Conservation (phyloP, 345 rosid genomes). For the Nasturtium officinale region DNA sequence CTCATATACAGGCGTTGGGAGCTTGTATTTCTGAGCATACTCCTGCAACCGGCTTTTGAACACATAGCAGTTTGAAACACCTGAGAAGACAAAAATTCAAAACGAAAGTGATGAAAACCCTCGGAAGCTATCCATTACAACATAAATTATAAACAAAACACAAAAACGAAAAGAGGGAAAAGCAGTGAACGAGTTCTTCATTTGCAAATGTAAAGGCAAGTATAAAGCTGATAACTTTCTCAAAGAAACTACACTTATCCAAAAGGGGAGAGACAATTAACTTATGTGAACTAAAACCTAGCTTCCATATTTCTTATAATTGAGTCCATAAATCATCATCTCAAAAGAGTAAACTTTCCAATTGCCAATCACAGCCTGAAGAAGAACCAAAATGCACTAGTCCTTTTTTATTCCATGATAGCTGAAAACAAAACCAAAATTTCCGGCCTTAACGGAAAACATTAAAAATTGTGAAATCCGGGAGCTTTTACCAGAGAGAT, state of each 20-base stretch:
- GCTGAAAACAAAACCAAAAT: conserved; percentile 12
- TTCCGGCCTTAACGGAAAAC: background rate
- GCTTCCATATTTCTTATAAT: background rate
- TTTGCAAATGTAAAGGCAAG: conserved; percentile 12
- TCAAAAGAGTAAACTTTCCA: conserved; percentile 6
- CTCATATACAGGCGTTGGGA: conserved; percentile 79
- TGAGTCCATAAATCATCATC: conserved; percentile 9
- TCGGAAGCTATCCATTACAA: background rate
- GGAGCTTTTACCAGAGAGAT: conserved; percentile 23
- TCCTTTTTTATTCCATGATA: background rate
- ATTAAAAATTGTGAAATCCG: background rate
- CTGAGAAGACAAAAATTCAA: conserved; percentile 39
- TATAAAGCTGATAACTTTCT: conserved; percentile 11
- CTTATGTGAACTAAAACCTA: background rate
- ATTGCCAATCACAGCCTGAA: background rate
- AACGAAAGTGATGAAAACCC: background rate
- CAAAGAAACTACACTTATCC: background rate
- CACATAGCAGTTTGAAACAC: conserved; percentile 80
- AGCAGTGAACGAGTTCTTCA: background rate
- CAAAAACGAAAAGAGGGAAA: background rate
- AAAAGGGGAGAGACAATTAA: background rate
- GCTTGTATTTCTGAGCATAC: conserved; percentile 72
- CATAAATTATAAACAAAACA: background rate
- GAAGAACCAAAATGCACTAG: background rate
- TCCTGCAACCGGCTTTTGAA: conserved; percentile 89